These are phyloP conservation scores for Thermomyces lanuginosus DNA, from an alignment of 2,329 filamentous ascomycete genomes.

Conservation along the genomic window DNA sequence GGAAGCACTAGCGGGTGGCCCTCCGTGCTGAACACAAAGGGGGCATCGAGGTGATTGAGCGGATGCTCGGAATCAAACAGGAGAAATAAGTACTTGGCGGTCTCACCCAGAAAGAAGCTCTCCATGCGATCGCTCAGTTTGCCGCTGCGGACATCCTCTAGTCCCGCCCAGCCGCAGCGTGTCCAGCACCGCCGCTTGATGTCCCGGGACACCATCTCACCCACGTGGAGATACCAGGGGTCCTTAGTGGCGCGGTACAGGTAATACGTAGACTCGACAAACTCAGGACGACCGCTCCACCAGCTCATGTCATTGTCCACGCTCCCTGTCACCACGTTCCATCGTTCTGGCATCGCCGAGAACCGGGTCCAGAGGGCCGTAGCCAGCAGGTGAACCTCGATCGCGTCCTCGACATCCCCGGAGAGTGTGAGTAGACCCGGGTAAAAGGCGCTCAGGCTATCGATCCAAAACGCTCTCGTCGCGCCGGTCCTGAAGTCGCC, in stretches of 20 bases:
- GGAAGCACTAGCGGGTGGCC: slow-evolving; percentile 86
- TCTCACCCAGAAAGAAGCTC: slow-evolving; percentile 95
- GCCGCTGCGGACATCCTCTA: slow-evolving; percentile 66
- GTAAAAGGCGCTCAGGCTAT: slow-evolving; percentile 90
- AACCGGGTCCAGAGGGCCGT: slow-evolving; percentile 91
- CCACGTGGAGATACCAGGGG: slow-evolving; percentile 89
- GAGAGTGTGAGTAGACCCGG: slow-evolving; percentile 73
- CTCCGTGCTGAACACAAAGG: slow-evolving; percentile 90
- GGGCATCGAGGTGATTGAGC: slow-evolving; percentile 68
- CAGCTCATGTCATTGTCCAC: slow-evolving; percentile 78
- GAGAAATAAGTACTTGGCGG: slow-evolving; percentile 86
- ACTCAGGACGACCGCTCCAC: slow-evolving; percentile 93
- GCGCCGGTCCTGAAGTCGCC: slow-evolving; percentile 79
- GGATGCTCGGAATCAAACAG: slow-evolving; percentile 77
- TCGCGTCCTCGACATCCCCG: slow-evolving; percentile 78
- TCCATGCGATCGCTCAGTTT: slow-evolving; percentile 93
- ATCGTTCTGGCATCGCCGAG: slow-evolving; percentile 82
- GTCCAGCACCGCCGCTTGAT: slow-evolving; percentile 81
- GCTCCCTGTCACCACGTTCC: slow-evolving; percentile 69
- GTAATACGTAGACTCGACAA: slow-evolving; percentile 92
- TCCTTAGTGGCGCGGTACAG: slow-evolving; percentile 87
- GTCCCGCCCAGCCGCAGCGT: slow-evolving; percentile 79
- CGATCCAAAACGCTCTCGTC: slow-evolving; percentile 81
- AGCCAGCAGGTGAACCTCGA: slow-evolving; percentile 76
- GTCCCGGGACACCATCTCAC: slow-evolving; percentile 85